Evolutionary conservation across 192 early-diverging fungal species (phyloP), one percentile per base, ranked within the genome.

Genomic region (Backusella sp.): DNA sequence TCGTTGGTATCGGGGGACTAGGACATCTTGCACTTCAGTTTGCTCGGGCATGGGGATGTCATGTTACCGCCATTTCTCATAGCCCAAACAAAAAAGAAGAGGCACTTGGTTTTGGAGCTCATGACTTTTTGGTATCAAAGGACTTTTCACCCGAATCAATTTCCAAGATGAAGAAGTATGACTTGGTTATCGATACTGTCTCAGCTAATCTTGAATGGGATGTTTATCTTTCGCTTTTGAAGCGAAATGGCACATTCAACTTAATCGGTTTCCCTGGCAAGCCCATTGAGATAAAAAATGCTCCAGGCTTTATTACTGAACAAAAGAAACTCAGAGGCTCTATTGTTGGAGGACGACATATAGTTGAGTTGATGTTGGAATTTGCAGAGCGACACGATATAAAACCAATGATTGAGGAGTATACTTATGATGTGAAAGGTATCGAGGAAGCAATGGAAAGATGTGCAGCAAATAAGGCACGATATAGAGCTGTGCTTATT

Each of bases 361-460:
- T 90, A 8, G 79, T 92, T 49, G 81, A 84, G 30, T 79, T 88
- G 72, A 93, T 91, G 84, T 79, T 94, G 1, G 85, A 92, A 35
- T 90, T 94, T 77, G 91, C 92, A 1, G 86, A 87, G 34, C 76
- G 91, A 77, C 87, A 91, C 76, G 83, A 90, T 37, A 87, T 95
- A 75, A 84, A 83, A 71, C 87, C 92, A 3, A 81, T 83, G 71
- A 89, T 95, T 70, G 91, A 94, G 56, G 85, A 86, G 36, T 80
- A 86, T 49, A 89, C 90, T 5, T 87, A 92, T 76, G 73, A 73
- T 52, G 35, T 66, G 6, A 73, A 85, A 23, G 81, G 93, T 49
- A 83, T 87, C 36, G 84, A 86, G 65, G 86, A 88, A 44, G 93
- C 89, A 6, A 83, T 92, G 68, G 77, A 87, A 70, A 84, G 84